Evolutionary conservation across 2,329 filamentous ascomycete genomes (phyloP).

Genomic region (Aspergillus uvarum): DNA sequence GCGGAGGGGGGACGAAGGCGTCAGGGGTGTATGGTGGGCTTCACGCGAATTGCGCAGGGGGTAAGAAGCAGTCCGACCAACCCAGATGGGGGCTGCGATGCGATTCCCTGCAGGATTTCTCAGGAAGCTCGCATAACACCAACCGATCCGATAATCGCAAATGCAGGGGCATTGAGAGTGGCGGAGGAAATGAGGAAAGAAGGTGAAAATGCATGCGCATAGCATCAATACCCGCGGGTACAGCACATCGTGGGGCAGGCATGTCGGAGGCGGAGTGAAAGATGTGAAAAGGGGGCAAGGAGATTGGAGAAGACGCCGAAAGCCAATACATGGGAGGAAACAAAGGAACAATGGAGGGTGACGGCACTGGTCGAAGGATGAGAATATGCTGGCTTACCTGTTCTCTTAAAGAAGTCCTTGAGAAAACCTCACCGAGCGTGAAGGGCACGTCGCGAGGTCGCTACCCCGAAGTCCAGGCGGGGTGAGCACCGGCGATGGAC

Average conservation of each 20-base stretch:
- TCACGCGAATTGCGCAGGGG: background rate
- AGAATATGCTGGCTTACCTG: background rate
- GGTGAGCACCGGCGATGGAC: constrained; percentile 10
- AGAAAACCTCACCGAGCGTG: constrained; percentile 18
- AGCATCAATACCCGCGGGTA: background rate
- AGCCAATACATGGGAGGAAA: background rate
- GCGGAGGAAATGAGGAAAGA: background rate
- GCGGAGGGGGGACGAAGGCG: background rate
- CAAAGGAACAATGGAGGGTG: background rate
- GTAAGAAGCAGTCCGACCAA: constrained; percentile 4
- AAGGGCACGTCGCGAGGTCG: constrained; percentile 14
- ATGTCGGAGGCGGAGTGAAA: background rate
- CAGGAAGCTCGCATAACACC: background rate
- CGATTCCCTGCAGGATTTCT: background rate
- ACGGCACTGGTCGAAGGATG: background rate
- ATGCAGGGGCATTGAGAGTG: background rate
- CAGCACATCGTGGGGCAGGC: background rate
- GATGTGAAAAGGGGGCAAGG: background rate
- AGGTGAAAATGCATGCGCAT: background rate
- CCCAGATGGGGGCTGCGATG: background rate
- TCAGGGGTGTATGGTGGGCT: too few species aligned
- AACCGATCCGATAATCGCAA: background rate
- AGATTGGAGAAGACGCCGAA: background rate
- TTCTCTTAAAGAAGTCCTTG: background rate
- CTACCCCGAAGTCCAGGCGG: constrained; percentile 9